Evolutionary conservation across 495 filamentous ascomycete genomes (phyloP).

Genomic region (Neurospora tetrasperma): DNA sequence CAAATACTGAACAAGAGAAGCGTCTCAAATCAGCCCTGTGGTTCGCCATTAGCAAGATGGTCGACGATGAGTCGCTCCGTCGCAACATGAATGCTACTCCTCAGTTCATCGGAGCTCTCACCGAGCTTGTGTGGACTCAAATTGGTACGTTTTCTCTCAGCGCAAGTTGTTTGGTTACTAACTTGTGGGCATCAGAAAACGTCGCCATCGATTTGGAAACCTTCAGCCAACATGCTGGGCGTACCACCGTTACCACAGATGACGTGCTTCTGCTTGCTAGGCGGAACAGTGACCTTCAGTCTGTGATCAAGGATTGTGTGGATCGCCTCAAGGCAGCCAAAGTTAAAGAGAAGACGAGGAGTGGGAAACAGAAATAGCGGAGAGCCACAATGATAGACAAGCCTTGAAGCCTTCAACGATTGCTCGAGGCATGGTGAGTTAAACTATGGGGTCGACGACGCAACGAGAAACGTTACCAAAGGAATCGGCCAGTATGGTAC

Average conservation of each 20-base stretch:
- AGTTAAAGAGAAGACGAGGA: constrained; percentile 22
- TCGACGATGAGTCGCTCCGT: constrained; percentile 72
- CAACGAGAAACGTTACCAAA: background rate
- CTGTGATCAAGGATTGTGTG: constrained; percentile 57
- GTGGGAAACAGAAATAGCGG: background rate
- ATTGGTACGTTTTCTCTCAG: constrained; percentile 46
- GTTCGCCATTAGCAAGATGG: constrained; percentile 79
- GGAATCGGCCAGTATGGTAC: background rate
- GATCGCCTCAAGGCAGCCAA: constrained; percentile 45
- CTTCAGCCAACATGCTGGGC: constrained; percentile 83
- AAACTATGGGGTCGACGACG: background rate
- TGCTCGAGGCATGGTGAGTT: background rate
- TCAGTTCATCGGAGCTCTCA: constrained; percentile 88
- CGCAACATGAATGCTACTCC: constrained; percentile 80
- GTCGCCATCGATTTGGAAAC: constrained; percentile 65
- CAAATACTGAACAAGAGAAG: constrained; percentile 28
- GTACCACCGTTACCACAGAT: constrained; percentile 66
- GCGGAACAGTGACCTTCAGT: constrained; percentile 72
- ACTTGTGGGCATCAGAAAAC: constrained; percentile 42
- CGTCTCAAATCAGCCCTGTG: constrained; percentile 90
- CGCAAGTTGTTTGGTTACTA: background rate
- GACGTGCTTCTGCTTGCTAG: constrained; percentile 83
- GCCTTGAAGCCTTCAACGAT: background rate
- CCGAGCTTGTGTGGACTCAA: constrained; percentile 84
- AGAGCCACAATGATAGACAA: background rate